These are phyloP conservation scores for Trifolium dubium DNA, from an alignment of 306 rosid genomes.

Conservation along the genomic window DNA sequence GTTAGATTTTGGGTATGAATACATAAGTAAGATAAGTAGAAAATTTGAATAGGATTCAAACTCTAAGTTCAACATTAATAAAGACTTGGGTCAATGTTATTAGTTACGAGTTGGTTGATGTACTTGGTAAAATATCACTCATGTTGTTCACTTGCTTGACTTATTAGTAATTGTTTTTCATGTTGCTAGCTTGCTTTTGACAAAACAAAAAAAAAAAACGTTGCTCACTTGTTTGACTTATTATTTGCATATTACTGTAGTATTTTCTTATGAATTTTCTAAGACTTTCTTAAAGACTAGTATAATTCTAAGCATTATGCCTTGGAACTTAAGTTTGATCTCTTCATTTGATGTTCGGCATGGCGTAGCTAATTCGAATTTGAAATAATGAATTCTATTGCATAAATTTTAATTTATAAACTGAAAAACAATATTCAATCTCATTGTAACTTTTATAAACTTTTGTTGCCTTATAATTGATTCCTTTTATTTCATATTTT, in stretches of 20 bases:
- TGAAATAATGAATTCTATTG: not conserved
- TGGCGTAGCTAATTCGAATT: conserved; percentile 9
- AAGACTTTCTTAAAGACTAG: not conserved
- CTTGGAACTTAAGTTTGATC: not conserved
- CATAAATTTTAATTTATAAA: not conserved
- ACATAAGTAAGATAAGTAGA: conserved; percentile 6
- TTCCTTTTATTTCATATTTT: conserved; percentile 5
- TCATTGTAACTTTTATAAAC: not conserved
- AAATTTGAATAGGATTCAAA: not conserved
- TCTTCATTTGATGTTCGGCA: not conserved
- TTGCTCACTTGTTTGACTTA: not conserved
- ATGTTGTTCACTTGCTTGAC: conserved; percentile 4
- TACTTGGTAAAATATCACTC: conserved; percentile 22
- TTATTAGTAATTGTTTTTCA: not conserved
- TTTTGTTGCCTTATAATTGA: conserved; percentile 8
- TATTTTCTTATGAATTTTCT: conserved; percentile 24
- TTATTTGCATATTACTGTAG: conserved; percentile 17
- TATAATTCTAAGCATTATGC: not conserved
- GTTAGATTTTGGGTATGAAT: not conserved
- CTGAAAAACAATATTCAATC: not conserved
- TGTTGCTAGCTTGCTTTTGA: conserved; percentile 6
- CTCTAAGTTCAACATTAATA: conserved; percentile 1
- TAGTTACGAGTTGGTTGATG: conserved; percentile 5
- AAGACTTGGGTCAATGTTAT: not conserved
- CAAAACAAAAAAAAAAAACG: not conserved